Percentiles rank a stretch among this genome's conserved stretches.
Conservation (phyloP, 208 protist species). For the Trypanosoma avium region DNA sequence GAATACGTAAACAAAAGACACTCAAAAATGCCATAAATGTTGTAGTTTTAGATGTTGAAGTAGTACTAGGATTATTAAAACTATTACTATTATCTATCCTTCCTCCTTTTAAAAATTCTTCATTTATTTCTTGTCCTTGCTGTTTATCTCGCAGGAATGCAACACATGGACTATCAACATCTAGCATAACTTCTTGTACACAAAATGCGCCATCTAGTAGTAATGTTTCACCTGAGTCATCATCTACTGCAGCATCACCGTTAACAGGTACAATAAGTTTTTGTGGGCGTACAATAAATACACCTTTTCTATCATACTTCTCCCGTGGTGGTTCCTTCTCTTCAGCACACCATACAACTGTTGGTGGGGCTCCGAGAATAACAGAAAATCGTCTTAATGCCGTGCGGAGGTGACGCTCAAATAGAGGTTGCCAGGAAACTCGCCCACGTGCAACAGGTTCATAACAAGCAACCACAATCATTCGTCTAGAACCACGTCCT, state of each 20-base stretch:
- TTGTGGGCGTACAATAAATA: constrained; percentile 53
- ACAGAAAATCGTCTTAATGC: constrained; percentile 15
- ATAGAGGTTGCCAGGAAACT: constrained; percentile 1
- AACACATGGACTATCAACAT: constrained; percentile 34
- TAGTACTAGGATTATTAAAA: neutral
- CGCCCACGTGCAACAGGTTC: constrained; percentile 30
- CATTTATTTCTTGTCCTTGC: constrained; percentile 9
- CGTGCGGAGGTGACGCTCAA: constrained; percentile 21
- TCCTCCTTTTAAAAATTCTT: too few relatives aligned
- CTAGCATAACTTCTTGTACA: constrained; percentile 41
- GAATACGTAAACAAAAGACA: constrained; percentile 60
- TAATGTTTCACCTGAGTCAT: constrained; percentile 33
- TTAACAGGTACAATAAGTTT: constrained; percentile 31
- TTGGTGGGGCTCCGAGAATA: neutral
- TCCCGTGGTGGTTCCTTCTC: constrained; percentile 2
- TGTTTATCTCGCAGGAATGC: constrained; percentile 30
- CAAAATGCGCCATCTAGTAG: constrained; percentile 48
- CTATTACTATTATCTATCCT: neutral
- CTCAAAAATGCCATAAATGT: constrained; percentile 41
- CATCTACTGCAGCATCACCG: constrained; percentile 42
- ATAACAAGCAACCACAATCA: constrained; percentile 64
- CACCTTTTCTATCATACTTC: constrained; percentile 6
- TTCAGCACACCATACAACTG: neutral
- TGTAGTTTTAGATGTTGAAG: neutral
- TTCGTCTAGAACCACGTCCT: constrained; percentile 40